Percentiles rank a stretch among this genome's conserved stretches.
These are phyloP conservation scores for Batkoa obscura DNA, from an alignment of 371 early-diverging fungal genomes.

Conservation along the genomic window DNA sequence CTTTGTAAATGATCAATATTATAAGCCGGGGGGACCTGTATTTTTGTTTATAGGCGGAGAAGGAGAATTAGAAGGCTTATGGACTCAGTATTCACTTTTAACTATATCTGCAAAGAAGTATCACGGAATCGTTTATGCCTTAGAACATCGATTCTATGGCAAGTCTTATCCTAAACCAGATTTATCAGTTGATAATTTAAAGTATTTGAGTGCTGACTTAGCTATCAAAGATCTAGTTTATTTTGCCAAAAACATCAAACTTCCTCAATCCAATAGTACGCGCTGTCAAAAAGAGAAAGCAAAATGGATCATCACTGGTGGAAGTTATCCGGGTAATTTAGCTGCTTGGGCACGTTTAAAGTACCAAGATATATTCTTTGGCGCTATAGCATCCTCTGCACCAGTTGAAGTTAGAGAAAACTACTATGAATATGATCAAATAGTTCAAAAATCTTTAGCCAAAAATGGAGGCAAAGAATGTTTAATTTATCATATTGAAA, in stretches of 20 bases:
- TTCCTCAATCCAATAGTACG: constrained; percentile 16
- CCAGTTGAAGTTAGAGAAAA: constrained; percentile 34
- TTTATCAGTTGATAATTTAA: constrained; percentile 12
- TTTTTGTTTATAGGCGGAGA: constrained; percentile 15
- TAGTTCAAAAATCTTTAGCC: not conserved
- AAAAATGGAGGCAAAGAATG: not conserved
- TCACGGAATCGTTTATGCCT: constrained; percentile 35
- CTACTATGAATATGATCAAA: constrained; percentile 37
- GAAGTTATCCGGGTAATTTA: constrained; percentile 48
- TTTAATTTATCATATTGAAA: not conserved
- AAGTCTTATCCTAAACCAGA: constrained; percentile 26
- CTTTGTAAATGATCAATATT: constrained; percentile 36
- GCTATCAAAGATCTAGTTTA: constrained; percentile 39
- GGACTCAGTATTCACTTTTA: not conserved
- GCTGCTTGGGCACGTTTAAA: constrained; percentile 46
- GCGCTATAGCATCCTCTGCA: constrained; percentile 50
- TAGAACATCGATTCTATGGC: constrained; percentile 66
- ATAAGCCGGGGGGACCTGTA: constrained; percentile 43
- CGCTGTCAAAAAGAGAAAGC: constrained; percentile 10
- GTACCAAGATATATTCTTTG: constrained; percentile 43
- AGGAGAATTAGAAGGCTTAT: constrained; percentile 16
- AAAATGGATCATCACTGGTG: constrained; percentile 50
- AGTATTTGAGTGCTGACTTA: constrained; percentile 31
- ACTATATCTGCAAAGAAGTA: constrained; percentile 21
- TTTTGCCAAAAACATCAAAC: constrained; percentile 28